phyloP scores from a whole-genome alignment of 2,329 filamentous ascomycete species.

The Aspergillus sp. region DNA sequence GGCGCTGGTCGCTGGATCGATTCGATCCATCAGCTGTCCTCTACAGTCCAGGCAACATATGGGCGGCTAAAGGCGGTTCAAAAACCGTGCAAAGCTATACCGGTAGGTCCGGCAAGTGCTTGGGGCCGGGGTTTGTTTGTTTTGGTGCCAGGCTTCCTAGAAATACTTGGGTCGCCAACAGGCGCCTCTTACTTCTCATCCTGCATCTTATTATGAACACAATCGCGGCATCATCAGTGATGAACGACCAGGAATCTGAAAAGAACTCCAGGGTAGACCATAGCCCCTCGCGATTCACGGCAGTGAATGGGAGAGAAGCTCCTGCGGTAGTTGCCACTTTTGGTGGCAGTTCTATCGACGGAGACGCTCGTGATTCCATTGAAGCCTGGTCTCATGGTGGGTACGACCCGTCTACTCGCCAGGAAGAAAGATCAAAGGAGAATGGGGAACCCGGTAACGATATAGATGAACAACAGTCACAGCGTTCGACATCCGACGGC shows the following conservation, averaged over 20 bases:
- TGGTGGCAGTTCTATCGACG: conserved; percentile 18
- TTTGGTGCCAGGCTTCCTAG: neutral
- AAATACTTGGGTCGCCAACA: neutral
- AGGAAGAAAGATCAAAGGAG: conserved; percentile 51
- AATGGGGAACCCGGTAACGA: conserved; percentile 40
- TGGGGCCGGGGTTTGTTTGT: neutral
- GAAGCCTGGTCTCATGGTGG: conserved; percentile 20
- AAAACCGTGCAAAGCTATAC: neutral
- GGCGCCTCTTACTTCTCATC: neutral
- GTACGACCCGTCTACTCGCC: conserved; percentile 24
- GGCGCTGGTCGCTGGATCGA: neutral
- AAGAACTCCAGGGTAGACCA: conserved; percentile 39
- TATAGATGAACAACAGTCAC: conserved; percentile 25
- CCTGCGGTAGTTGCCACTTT: conserved; percentile 15
- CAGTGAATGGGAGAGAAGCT: conserved; percentile 44
- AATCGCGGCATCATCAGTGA: conserved; percentile 33
- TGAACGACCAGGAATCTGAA: conserved; percentile 35
- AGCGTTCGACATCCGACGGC: conserved; percentile 25
- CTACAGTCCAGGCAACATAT: neutral
- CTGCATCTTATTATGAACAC: conserved; percentile 32
- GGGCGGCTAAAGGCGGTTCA: neutral
- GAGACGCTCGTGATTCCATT: conserved; percentile 19
- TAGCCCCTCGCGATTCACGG: conserved; percentile 47
- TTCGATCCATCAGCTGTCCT: neutral
- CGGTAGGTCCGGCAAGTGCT: neutral